Percentiles rank a stretch among this genome's conserved stretches.
These are phyloP conservation scores for Butyriboletus loyo DNA, from an alignment of 768 basidiomycete genomes.

Conservation along the genomic window DNA sequence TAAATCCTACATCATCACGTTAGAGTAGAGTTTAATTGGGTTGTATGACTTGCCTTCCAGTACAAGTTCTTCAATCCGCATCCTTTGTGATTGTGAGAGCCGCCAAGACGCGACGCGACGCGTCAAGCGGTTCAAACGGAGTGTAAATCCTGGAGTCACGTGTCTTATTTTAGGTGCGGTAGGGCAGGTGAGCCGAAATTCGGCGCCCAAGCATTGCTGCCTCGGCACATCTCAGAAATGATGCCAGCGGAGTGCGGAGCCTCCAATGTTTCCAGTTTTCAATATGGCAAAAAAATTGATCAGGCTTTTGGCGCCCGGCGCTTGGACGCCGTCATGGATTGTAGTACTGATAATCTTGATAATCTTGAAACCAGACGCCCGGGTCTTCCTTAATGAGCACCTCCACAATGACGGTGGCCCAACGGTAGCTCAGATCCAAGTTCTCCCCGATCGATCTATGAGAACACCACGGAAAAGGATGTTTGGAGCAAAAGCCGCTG, in stretches of 20 bases:
- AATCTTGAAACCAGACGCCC: neutral
- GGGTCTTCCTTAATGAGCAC: neutral
- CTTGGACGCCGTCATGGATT: neutral
- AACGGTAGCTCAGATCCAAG: neutral
- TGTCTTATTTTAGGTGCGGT: neutral
- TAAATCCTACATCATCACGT: constrained; percentile 65
- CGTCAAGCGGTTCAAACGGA: constrained; percentile 27
- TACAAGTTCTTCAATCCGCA: constrained; percentile 95
- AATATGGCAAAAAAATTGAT: constrained; percentile 3
- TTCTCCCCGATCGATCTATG: neutral
- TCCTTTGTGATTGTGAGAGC: constrained; percentile 33
- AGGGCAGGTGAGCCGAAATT: too few relatives aligned
- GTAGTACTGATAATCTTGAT: neutral
- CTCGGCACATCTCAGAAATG: too few relatives aligned
- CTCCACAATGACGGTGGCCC: neutral
- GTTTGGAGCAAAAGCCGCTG: constrained; percentile 9
- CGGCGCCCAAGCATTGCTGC: too few relatives aligned
- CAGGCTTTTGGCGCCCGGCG: constrained; percentile 11
- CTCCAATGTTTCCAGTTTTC: too few relatives aligned
- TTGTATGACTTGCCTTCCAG: constrained; percentile 63
- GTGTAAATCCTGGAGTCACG: constrained; percentile 16
- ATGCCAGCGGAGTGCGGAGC: too few relatives aligned
- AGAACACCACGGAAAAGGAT: constrained; percentile 14
- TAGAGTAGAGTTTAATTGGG: neutral
- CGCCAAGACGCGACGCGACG: constrained; percentile 31